Evolutionary conservation across 2,329 filamentous ascomycete species (phyloP), one percentile per base, ranked within the genome.

Genomic region (Ceratocystis lukuohia): DNA sequence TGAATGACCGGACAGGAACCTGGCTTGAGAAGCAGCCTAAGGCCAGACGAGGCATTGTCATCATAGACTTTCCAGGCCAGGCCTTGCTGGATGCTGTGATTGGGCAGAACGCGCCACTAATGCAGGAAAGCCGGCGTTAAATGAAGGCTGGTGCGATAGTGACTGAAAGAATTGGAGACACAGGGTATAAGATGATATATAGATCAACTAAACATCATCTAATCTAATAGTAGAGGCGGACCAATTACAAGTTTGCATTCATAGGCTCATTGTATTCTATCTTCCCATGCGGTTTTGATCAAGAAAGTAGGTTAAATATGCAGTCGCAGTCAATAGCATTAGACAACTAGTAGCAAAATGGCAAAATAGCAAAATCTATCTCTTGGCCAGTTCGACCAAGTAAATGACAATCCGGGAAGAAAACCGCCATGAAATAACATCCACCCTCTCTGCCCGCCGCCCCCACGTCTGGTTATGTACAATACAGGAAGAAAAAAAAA

Each of bases 1-100:
- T 81, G 74, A 81, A 81, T 66, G 79, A 80, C 69, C 75, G 76
- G 72, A 80, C 78, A 44, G 78, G 78, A 41, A 71, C 72, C 69
- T 80, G 77, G 76, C 72, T 80, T 46, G 71, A 73, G 41, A 72
- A 75, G 48, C 41, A 68, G 41, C 30, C 28, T 10, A 72, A 71
- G 41, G 70, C 71, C 25, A 72, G 76, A 28, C 75, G 77, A 1
- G 79, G 79, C 10, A 72, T 81, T 7, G 74, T 81, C 45, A 80
- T 81, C 69, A 73, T 78, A 1, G 79, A 81, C 67, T 81, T 81
- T 61, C 79, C 79, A 0, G 79, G 79, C 2, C 72, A 71, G 69
- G 73, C 72, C 61, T 72, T 79, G 37, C 74, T 81, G 46, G 74
- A 78, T 33, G 74, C 73, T 25, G 74, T 81, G 8, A 67, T 81